Base-by-base conservation (phyloP, 306 rosid species). In the Arachis hypogaea region DNA sequence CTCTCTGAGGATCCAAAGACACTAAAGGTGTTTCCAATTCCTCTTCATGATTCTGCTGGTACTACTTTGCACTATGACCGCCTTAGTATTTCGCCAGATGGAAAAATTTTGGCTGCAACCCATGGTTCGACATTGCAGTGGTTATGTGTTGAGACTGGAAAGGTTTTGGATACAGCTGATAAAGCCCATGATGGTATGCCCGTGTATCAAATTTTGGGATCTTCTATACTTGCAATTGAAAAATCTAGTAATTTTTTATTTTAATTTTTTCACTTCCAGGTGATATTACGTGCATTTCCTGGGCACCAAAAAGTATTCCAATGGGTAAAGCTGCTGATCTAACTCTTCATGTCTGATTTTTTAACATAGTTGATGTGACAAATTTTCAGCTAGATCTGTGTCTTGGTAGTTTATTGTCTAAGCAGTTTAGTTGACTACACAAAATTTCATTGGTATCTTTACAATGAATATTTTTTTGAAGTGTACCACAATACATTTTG, bases 1-100 rank as follows among this genome's bases (percentile, higher is more conserved):
- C 80, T 95, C 58, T 96, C 88, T 28, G 99, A 95, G 88, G 99
- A 95, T 78, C 97, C 99, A 16, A 95, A 95, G 90, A 85, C 93
- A 46, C 85, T 88, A 80, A 92, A 92, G 89, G 88, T 87, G 85
- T 90, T 92, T 78, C 88, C 90, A 14, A 95, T 95, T 75, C 97
- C 98, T 54, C 91, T 92, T 68, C 89, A 75, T 66, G 92, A 90
- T 82, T 77, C 96, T 77, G 66, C 68, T 0, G 93, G 92, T 68
- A 74, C 86, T 59, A 66, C 87, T 14, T 63, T 87, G 81, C 87
- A 85, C 74, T 95, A 95, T 70, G 98, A 95, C 69, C 92, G 86
- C 74, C 89, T 95, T 52, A 86, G 86, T 83, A 12, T 90, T 78
- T 92, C 99, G 50, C 92, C 98, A 6, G 97, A 90, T 66, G 99